Evolutionary conservation across 2,329 filamentous ascomycete species (phyloP).

Genomic region (Aspergillus candidus): DNA sequence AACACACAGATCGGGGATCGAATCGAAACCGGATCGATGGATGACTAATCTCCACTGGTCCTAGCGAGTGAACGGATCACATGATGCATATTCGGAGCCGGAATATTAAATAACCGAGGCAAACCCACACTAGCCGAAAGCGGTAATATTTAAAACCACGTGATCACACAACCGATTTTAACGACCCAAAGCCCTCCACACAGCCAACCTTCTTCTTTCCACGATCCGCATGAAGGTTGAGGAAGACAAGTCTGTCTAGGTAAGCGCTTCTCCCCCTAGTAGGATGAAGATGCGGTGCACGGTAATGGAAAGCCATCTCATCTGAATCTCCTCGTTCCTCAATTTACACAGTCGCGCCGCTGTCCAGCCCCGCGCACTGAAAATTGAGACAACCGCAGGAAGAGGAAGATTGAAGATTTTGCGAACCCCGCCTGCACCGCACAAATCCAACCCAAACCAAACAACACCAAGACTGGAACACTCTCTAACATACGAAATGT

Average conservation of each 20-base stretch:
- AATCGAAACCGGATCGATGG: too few species aligned
- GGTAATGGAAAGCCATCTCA: too few species aligned
- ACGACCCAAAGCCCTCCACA: conserved; percentile 23
- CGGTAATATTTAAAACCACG: conserved; percentile 16
- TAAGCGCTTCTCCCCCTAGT: conserved; percentile 27
- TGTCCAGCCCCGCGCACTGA: not conserved
- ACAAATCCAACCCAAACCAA: not conserved
- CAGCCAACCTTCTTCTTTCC: conserved; percentile 19
- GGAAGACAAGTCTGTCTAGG: conserved; percentile 58
- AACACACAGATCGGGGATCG: too few species aligned
- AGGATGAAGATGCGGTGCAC: too few species aligned
- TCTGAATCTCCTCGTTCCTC: not conserved
- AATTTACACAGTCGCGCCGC: not conserved
- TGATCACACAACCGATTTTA: conserved; percentile 39
- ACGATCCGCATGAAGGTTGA: conserved; percentile 46
- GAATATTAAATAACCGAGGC: conserved; percentile 7
- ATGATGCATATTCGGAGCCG: conserved; percentile 3
- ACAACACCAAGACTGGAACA: not conserved
- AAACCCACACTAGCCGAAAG: conserved; percentile 8
- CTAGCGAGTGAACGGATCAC: too few species aligned
- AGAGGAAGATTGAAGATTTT: not conserved
- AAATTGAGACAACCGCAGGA: not conserved
- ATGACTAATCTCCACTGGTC: too few species aligned
- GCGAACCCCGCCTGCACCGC: not conserved
- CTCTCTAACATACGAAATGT: conserved; percentile 12